Evolutionary conservation across 306 rosid species (phyloP).

Genomic region (Lathyrus sativus): DNA sequence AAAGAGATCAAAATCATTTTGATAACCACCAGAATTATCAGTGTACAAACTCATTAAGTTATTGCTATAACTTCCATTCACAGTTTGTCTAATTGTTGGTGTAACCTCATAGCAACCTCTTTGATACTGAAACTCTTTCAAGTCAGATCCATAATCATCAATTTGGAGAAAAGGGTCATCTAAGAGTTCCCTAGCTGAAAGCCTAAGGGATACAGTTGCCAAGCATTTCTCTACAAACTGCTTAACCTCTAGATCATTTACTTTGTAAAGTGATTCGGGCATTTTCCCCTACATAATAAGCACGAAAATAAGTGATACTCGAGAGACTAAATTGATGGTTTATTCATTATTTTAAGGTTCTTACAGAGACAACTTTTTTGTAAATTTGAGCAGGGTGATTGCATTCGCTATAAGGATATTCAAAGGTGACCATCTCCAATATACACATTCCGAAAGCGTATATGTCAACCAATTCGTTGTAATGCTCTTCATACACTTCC

Average conservation of each 20-base stretch:
- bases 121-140: conserved; percentile 47
- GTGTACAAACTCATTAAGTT: conserved; percentile 48
- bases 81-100: conserved; percentile 55
- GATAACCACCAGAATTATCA: conserved; percentile 56
- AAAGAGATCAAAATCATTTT: conserved; percentile 59
- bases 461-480: conserved; percentile 91
- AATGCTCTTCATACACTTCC: conserved; percentile 93
- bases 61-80: conserved; percentile 47
- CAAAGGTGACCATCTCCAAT: conserved; percentile 95
- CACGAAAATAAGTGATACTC: conserved; percentile 11
- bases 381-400: conserved; percentile 90
- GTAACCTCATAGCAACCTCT: conserved; percentile 60
- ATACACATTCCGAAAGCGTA: conserved; percentile 98
- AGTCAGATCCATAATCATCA: conserved; percentile 62
- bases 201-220: conserved; percentile 74
- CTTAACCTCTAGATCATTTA: conserved; percentile 71
- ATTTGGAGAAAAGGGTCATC: conserved; percentile 81
- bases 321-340: neutral
- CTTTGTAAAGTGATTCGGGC: conserved; percentile 82
- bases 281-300: conserved; percentile 66
- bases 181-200: conserved; percentile 84
- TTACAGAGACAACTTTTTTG: conserved; percentile 87
- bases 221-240: conserved; percentile 88
- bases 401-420: conserved; percentile 98
- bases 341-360: conserved; percentile 29